Evolutionary conservation across 257 asterid genomes (phyloP).

Genomic region (Solanum pimpinellifolium): DNA sequence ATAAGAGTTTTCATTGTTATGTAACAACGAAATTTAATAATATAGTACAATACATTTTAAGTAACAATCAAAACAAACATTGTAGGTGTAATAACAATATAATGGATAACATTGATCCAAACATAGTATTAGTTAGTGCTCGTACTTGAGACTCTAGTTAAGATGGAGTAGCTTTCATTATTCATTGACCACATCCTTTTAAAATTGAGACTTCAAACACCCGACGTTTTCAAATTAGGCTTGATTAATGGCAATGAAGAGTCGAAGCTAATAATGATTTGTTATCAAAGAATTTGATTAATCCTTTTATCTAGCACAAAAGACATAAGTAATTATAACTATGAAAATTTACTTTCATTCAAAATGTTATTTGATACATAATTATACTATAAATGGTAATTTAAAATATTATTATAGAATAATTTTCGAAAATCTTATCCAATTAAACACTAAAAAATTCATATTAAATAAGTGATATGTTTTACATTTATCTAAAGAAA

Average conservation of each 20-base stretch:
- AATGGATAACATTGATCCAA: too few relatives aligned
- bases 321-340: not conserved
- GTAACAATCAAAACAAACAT: too few relatives aligned
- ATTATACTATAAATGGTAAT: too few relatives aligned
- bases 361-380: not conserved
- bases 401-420: not conserved
- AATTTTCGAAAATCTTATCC: fast-evolving
- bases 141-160: not conserved
- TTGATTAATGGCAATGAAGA: not conserved
- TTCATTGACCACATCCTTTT: not conserved
- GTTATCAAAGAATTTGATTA: too few relatives aligned
- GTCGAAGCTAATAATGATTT: not conserved
- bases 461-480: not conserved
- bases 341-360: not conserved
- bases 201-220: not conserved
- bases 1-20: too few relatives aligned
- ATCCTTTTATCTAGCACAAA: not conserved
- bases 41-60: too few relatives aligned
- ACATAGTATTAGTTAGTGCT: too few relatives aligned
- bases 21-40: too few relatives aligned
- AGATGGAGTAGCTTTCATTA: fast-evolving
- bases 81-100: too few relatives aligned
- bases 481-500: too few relatives aligned
- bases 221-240: too few relatives aligned
- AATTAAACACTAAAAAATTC: not conserved